Conservation (phyloP, 2,329 filamentous ascomycete species). For the Aspergillus fischeri region DNA sequence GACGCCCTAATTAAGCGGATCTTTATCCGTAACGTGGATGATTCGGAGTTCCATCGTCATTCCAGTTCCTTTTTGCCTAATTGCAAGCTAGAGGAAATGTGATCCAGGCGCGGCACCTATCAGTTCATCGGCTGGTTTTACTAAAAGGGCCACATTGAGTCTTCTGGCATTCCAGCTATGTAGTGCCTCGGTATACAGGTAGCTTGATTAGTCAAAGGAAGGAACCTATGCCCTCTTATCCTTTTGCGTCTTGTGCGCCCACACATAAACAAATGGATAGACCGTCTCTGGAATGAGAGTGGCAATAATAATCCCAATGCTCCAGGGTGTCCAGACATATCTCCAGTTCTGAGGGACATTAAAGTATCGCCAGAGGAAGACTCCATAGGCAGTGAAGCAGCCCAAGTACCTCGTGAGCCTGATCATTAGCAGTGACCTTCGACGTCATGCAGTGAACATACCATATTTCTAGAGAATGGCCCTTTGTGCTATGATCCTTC, state of each 20-base stretch:
- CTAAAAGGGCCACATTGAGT: no score
- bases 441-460: neutral
- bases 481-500: conserved; percentile 8
- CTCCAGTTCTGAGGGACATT: conserved; percentile 19
- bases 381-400: conserved; percentile 17
- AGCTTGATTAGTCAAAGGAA: neutral
- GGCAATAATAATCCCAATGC: conserved; percentile 14
- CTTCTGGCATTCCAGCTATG: neutral
- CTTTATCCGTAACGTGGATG: neutral
- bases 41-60: neutral
- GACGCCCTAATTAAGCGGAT: neutral
- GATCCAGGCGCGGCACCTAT: neutral
- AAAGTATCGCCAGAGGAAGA: conserved; percentile 18
- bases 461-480: conserved; percentile 18
- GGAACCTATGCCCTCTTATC: conserved; percentile 7
- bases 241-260: conserved; percentile 8
- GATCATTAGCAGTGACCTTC: neutral
- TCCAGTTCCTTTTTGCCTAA: neutral
- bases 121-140: neutral
- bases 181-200: neutral
- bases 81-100: neutral
- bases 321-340: conserved; percentile 17
- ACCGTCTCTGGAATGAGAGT: conserved; percentile 19
- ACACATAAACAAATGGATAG: conserved; percentile 15
- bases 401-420: conserved; percentile 18